Evolutionary conservation across 306 rosid species (phyloP).

Genomic region (Canavalia gladiata): DNA sequence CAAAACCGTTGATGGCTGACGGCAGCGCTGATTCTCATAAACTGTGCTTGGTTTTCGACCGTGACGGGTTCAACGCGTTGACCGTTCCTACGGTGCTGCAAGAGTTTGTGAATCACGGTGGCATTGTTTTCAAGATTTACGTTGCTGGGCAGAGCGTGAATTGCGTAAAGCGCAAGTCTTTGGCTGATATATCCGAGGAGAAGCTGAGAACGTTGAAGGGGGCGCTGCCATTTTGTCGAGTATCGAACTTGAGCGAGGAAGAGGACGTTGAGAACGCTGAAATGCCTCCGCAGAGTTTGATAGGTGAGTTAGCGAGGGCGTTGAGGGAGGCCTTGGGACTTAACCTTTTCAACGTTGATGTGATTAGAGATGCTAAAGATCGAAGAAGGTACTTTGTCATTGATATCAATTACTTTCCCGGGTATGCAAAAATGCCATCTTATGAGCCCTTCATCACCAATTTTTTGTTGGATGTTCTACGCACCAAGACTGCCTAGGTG

Average conservation of each 20-base stretch:
- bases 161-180: conserved; percentile 71
- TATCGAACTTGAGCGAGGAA: conserved; percentile 53
- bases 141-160: conserved; percentile 61
- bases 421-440: conserved; percentile 68
- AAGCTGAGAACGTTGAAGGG: conserved; percentile 42
- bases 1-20: conserved; percentile 54
- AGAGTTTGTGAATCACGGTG: conserved; percentile 80
- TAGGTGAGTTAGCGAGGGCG: conserved; percentile 49
- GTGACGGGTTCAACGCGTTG: conserved; percentile 48
- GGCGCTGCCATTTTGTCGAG: conserved; percentile 52
- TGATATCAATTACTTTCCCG: conserved; percentile 85
- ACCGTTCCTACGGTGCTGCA: conserved; percentile 62
- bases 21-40: conserved; percentile 58
- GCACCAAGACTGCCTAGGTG: conserved; percentile 10
- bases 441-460: conserved; percentile 59
- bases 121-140: conserved; percentile 74
- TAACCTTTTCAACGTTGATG: conserved; percentile 70
- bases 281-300: conserved; percentile 57
- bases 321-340: conserved; percentile 64
- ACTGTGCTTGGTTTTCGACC: conserved; percentile 59
- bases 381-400: conserved; percentile 56
- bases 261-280: conserved; percentile 46
- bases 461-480: conserved; percentile 56
- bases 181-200: conserved; percentile 55
- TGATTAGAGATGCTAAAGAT: conserved; percentile 60